phyloP scores from a whole-genome alignment of 345 rosid species.

The Dovyalis caffra region DNA sequence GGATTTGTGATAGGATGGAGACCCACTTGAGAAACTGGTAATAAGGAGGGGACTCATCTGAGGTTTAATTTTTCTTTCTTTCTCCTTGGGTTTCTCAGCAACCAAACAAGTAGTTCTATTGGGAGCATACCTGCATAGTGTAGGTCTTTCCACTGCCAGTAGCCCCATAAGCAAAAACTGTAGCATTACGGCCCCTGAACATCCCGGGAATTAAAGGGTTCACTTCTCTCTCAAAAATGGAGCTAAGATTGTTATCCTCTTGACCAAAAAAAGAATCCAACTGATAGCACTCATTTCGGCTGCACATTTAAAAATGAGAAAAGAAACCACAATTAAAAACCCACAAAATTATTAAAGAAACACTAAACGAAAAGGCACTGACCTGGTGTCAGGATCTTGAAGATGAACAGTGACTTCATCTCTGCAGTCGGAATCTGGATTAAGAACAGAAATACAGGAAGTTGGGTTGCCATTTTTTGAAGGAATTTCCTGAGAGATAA shows the following conservation, averaged over 20 bases:
- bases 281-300: slow-evolving; percentile 73
- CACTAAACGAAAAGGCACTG: background rate
- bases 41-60: too few species aligned
- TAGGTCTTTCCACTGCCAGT: slow-evolving; percentile 95
- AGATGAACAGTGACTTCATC: slow-evolving; percentile 64
- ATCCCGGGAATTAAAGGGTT: slow-evolving; percentile 59
- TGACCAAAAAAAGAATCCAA: slow-evolving; percentile 77
- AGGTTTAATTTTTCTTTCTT: too few species aligned
- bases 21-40: too few species aligned
- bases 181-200: slow-evolving; percentile 68
- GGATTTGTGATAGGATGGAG: too few species aligned
- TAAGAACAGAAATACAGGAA: slow-evolving; percentile 53
- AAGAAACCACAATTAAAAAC: slow-evolving; percentile 8
- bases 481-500: slow-evolving; percentile 55
- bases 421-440: slow-evolving; percentile 23
- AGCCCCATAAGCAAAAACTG: slow-evolving; percentile 90
- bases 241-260: slow-evolving; percentile 57
- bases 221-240: slow-evolving; percentile 72
- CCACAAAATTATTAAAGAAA: background rate
- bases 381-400: slow-evolving; percentile 73
- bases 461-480: slow-evolving; percentile 23
- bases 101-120: too few species aligned
- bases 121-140: slow-evolving; percentile 73
- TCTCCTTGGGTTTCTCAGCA: background rate
- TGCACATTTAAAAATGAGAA: slow-evolving; percentile 18